Evolutionary conservation across 2,329 filamentous ascomycete genomes (phyloP).

Genomic region (Davidsoniella australis): DNA sequence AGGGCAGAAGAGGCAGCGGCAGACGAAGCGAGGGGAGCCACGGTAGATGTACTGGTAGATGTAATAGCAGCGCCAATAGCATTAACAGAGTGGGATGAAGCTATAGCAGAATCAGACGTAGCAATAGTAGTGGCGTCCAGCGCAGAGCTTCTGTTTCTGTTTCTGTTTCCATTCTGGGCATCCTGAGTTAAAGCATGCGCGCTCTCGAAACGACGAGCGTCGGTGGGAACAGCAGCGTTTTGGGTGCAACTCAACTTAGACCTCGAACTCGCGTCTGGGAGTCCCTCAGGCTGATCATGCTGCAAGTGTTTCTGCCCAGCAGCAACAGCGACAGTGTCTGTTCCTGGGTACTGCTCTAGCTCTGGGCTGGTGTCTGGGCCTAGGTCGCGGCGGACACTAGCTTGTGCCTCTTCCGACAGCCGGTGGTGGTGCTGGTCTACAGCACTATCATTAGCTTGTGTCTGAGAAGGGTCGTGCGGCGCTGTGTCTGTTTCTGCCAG

Average conservation of each 20-base stretch:
- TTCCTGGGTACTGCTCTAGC: not conserved
- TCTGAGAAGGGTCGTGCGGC: conserved; percentile 9
- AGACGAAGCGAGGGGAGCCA: not conserved
- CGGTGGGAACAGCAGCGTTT: conserved; percentile 5
- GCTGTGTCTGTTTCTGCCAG: conserved; percentile 10
- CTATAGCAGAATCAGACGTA: not conserved
- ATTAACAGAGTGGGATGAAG: conserved; percentile 1
- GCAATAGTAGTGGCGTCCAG: not conserved
- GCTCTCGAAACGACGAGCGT: conserved; percentile 9
- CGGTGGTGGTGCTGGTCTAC: not conserved
- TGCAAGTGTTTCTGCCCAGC: conserved; percentile 5
- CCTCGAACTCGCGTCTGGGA: conserved; percentile 3
- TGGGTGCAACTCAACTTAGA: conserved; percentile 3
- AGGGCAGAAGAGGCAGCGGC: not conserved
- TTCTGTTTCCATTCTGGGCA: not conserved
- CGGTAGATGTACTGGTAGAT: not conserved
- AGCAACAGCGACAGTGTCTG: not conserved
- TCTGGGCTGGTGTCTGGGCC: not conserved
- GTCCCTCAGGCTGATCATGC: conserved; percentile 12
- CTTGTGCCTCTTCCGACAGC: not conserved
- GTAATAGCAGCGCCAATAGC: not conserved
- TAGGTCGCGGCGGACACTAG: not conserved
- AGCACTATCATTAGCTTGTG: not conserved
- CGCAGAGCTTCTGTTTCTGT: not conserved
- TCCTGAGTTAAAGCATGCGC: conserved; percentile 6